These are phyloP conservation scores for Naegleria fowleri DNA, from an alignment of 208 protist genomes.

Conservation along the genomic window DNA sequence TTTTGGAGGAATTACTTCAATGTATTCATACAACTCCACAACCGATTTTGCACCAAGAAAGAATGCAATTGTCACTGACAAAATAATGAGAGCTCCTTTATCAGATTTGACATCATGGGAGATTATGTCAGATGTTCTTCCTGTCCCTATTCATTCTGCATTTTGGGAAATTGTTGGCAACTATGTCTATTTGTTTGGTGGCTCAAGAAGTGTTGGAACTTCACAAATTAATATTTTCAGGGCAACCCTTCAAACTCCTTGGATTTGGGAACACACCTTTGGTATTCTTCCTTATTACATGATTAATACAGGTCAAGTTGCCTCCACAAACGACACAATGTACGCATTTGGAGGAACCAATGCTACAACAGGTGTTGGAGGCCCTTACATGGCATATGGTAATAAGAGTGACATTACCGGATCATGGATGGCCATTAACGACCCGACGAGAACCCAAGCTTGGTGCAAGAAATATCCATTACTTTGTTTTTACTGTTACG, in stretches of 20 bases:
- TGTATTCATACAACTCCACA: neutral
- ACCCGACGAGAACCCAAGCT: neutral
- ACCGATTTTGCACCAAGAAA: neutral
- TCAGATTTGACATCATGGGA: neutral
- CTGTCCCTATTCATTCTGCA: neutral
- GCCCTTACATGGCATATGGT: neutral
- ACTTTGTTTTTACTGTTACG: neutral
- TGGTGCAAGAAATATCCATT: neutral
- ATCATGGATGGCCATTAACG: neutral
- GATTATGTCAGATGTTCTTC: neutral
- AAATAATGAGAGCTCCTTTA: neutral
- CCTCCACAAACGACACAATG: neutral
- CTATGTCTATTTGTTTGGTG: neutral
- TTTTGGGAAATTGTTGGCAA: neutral
- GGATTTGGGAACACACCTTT: neutral
- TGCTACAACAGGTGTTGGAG: neutral
- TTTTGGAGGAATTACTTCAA: neutral
- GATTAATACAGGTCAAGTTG: neutral
- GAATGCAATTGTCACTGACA: neutral
- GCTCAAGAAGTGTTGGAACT: neutral
- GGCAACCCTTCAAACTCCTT: neutral
- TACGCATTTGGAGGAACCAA: neutral
- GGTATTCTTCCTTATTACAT: neutral
- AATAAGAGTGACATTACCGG: neutral
- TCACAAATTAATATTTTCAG: neutral